Base-by-base conservation (phyloP, 306 rosid genomes). In the Lablab purpureus region DNA sequence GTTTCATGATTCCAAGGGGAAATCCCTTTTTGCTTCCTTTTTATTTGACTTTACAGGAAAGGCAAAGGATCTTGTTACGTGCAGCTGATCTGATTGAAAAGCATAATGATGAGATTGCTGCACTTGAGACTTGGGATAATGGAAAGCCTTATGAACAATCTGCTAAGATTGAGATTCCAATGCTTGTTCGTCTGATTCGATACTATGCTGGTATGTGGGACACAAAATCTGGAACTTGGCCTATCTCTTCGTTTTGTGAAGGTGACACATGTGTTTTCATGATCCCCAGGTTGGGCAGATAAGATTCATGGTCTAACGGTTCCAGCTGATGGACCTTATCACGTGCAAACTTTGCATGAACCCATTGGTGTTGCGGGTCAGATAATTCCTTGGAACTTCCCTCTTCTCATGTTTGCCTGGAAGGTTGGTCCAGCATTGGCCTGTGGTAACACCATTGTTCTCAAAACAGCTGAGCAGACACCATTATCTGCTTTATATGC, bases 351-450 rank as follows among this genome's bases (percentile, higher is more conserved):
- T 71, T 86, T 94, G 91, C 98, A 94, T 11, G 98, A 94, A 86
- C 98, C 97, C 2, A 88, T 94, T 19, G 98, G 98, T 22, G 98
- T 94, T 81, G 94, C 88, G 0, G 97, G 99, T 80, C 99, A 95
- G 86, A 90, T 95, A 37, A 95, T 92, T 86, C 99, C 99, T 6
- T 95, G 99, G 97, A 95, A 95, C 80, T 95, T 94, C 81, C 98
- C 98, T 76, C 91, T 94, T 59, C 78, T 94, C 80, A 91, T 94
- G 97, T 91, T 88, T 84, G 90, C 83, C 36, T 94, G 98, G 98
- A 94, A 94, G 89, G 78, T 94, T 32, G 97, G 93, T 15, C 98
- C 98, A 0, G 97, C 98, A 46, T 84, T 94, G 84, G 97, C 94
- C 8, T 89, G 93, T 68, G 99, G 99, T 76, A 94, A 94, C 90